These are phyloP conservation scores for Wickerhamiella shivajii DNA, from an alignment of 805 yeast species.

Conservation along the genomic window DNA sequence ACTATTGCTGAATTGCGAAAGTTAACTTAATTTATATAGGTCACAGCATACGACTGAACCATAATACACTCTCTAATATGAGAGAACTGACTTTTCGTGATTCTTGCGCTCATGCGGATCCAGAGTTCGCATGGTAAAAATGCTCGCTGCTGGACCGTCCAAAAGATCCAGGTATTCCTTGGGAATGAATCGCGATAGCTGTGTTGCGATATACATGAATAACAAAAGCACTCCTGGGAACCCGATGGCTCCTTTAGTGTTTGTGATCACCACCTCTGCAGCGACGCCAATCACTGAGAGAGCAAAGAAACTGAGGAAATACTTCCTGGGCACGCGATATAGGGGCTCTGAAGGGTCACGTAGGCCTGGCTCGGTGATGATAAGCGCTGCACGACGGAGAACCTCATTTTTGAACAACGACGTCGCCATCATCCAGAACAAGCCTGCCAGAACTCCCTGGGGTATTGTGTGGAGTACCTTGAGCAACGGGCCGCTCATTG, in stretches of 20 bases:
- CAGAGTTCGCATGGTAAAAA: conserved; percentile 29
- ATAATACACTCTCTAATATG: no score
- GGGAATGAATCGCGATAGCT: conserved; percentile 51
- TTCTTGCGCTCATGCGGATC: conserved; percentile 8
- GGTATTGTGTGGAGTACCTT: conserved; percentile 74
- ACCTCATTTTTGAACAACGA: conserved; percentile 53
- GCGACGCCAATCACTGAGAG: conserved; percentile 55
- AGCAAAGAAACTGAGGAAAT: conserved; percentile 37
- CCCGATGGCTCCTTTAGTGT: conserved; percentile 84
- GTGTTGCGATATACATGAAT: conserved; percentile 47
- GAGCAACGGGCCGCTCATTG: conserved; percentile 81
- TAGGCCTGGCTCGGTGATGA: conserved; percentile 43
- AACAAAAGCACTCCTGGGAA: conserved; percentile 72
- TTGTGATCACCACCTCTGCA: conserved; percentile 72
- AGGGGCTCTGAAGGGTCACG: conserved; percentile 25
- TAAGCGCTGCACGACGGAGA: conserved; percentile 42
- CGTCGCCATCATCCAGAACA: conserved; percentile 87
- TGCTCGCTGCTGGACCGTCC: conserved; percentile 41
- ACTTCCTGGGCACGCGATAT: conserved; percentile 22
- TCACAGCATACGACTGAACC: no score
- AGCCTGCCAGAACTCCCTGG: conserved; percentile 82
- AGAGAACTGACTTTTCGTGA: no score
- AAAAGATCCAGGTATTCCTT: conserved; percentile 42
- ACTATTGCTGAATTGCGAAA: no score
- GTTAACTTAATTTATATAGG: no score